phyloP scores from a whole-genome alignment of 2,329 filamentous ascomycete species.

The Pseudocercospora pini-densiflorae region DNA sequence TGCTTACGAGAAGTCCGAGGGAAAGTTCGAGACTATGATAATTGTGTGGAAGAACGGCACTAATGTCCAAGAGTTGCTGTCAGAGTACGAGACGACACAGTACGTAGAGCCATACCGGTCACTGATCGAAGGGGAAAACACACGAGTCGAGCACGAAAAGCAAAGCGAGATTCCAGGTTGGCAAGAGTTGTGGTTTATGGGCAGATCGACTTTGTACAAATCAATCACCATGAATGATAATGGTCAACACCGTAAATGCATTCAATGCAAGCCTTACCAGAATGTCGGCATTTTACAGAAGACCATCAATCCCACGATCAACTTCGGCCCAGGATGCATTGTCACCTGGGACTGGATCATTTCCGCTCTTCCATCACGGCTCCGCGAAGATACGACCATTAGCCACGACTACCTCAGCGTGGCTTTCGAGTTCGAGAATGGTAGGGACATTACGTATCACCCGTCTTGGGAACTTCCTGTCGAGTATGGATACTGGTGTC shows the following conservation, averaged over 20 bases:
- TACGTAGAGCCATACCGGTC: neutral
- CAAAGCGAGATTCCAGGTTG: neutral
- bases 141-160: neutral
- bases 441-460: conserved; percentile 15
- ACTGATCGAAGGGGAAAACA: neutral
- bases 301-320: neutral
- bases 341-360: conserved; percentile 11
- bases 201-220: conserved; percentile 7
- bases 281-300: conserved; percentile 16
- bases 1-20: conserved; percentile 4
- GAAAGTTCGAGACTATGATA: conserved; percentile 5
- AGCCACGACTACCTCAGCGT: conserved; percentile 16
- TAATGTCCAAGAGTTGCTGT: neutral
- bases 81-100: neutral
- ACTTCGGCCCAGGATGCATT: neutral
- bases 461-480: conserved; percentile 12
- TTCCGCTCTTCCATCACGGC: conserved; percentile 1
- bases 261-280: conserved; percentile 10
- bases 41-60: conserved; percentile 9
- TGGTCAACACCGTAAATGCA: neutral
- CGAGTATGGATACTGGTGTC: conserved; percentile 13
- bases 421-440: conserved; percentile 15
- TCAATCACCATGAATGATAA: neutral
- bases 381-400: conserved; percentile 14
- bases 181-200: conserved; percentile 16